Percentiles rank a stretch among this genome's conserved stretches.
Evolutionary conservation across 2,329 filamentous ascomycete species (phyloP).

Genomic region (Pseudogymnoascus verrucosus): DNA sequence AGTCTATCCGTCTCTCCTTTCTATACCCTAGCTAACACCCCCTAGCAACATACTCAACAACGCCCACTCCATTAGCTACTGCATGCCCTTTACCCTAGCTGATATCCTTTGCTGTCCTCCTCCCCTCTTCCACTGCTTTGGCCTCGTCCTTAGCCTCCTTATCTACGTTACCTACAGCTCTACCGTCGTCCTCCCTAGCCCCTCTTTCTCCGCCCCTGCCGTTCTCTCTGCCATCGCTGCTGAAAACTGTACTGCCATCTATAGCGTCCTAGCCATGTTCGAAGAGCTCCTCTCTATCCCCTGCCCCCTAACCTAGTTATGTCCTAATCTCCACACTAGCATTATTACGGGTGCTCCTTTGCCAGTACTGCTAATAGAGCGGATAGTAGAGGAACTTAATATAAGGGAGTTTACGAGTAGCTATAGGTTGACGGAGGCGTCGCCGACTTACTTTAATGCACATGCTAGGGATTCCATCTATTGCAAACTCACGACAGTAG

Average conservation of each 20-base stretch:
- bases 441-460: constrained; percentile 72
- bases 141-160: constrained; percentile 67
- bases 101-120: constrained; percentile 75
- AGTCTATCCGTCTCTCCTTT: background rate
- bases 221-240: constrained; percentile 59
- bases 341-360: constrained; percentile 75
- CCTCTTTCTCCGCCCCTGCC: constrained; percentile 62
- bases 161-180: constrained; percentile 65
- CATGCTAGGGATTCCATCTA: constrained; percentile 63
- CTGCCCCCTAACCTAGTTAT: constrained; percentile 16
- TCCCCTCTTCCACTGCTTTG: constrained; percentile 80
- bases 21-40: background rate
- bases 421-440: constrained; percentile 64
- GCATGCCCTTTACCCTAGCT: constrained; percentile 49
- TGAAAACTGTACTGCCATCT: constrained; percentile 64
- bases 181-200: constrained; percentile 67
- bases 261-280: constrained; percentile 73
- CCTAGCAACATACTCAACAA: constrained; percentile 23
- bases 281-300: constrained; percentile 21
- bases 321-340: constrained; percentile 57
- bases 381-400: constrained; percentile 60
- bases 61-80: constrained; percentile 17
- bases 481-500: constrained; percentile 56
- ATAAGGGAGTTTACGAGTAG: constrained; percentile 68
- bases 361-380: constrained; percentile 65